Percentiles rank a stretch among this genome's conserved stretches.
These are phyloP conservation scores for Acarospora socialis DNA, from an alignment of 2,329 filamentous ascomycete genomes.

Conservation along the genomic window DNA sequence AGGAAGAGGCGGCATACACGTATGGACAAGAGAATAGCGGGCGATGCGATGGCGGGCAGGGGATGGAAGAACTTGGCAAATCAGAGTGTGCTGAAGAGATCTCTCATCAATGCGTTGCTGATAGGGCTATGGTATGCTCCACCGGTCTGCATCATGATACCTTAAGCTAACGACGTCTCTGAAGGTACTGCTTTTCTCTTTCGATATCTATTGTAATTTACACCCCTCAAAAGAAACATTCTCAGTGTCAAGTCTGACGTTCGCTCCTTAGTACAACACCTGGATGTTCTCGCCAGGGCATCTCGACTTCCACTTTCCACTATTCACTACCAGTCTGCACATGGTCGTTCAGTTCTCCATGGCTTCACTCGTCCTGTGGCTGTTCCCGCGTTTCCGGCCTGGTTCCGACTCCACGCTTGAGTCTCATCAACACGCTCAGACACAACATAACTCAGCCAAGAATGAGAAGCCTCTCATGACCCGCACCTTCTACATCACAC, in stretches of 20 bases:
- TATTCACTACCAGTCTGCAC: constrained; percentile 90
- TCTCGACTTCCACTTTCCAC: constrained; percentile 81
- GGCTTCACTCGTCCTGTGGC: constrained; percentile 60
- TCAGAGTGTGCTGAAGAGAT: constrained; percentile 52
- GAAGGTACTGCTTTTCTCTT: constrained; percentile 70
- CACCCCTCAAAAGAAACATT: constrained; percentile 1
- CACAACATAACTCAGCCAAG: constrained; percentile 37
- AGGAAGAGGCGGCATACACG: constrained; percentile 53
- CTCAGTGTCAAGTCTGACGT: constrained; percentile 15
- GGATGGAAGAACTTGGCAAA: constrained; percentile 47
- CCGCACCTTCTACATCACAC: constrained; percentile 77
- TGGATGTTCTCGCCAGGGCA: constrained; percentile 92
- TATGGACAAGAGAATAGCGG: constrained; percentile 55
- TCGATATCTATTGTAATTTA: constrained; percentile 72
- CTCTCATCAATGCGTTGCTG: constrained; percentile 62
- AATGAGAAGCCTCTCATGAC: constrained; percentile 57
- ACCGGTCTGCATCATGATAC: constrained; percentile 12
- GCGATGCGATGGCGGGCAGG: constrained; percentile 26
- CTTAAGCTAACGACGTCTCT: constrained; percentile 2
- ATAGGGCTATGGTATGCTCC: constrained; percentile 66
- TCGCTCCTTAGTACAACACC: constrained; percentile 84
- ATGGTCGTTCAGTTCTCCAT: constrained; percentile 90
- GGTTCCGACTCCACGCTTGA: constrained; percentile 28
- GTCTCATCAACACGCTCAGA: constrained; percentile 28
- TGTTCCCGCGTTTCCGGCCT: constrained; percentile 71